Base-by-base conservation (phyloP, 306 rosid species). In the Rosa chinensis region DNA sequence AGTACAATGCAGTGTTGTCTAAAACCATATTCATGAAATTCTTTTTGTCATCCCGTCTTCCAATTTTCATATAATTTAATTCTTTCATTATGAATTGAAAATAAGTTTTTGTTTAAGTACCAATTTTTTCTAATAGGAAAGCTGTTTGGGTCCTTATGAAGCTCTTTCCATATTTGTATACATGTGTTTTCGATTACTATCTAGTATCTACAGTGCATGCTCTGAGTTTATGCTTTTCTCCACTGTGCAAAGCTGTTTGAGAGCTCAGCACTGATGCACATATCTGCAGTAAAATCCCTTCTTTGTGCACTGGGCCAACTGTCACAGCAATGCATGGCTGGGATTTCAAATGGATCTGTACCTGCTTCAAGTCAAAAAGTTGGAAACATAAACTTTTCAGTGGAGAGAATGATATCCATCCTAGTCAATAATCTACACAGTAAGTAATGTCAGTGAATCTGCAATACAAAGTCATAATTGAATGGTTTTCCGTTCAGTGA, bases 401-500 rank as follows among this genome's bases (percentile, higher is more conserved):
- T 95, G 87, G 97, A 95, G 76, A 87, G 99, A 84, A 95, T 95
- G 91, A 90, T 95, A 84, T 95, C 97, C 78, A 86, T 95, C 86
- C 91, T 95, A 71, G 92, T 89, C 78, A 95, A 92, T 87, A 95
- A 95, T 89, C 89, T 91, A 78, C 98, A 95, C 88, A 89, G 99
- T 94, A 91, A 25, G 99, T 88, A 59, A 66, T 76, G 77, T 82
- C 50, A 70, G 62, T 79, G 75, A 77, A 78, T 73, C 10, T 80
- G 76, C 70, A 43, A 20, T 17, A 32, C 10, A 10, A 70, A 14
- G 39, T 76, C 18, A 17, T 76, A 56, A 32, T 62, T 11, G 8
- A 43, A 28, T 44, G 44, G 44, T 10, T 59, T 75, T 61, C 40
- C 0, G n/a, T 74, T 12, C 28, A 10, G 70, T 59, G 78, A 21